A percentile compares a stretch with the other conserved stretches of the same genome.
Evolutionary conservation across 1,284 basidiomycete species (phyloP).

Genomic region (Sanguinoderma infundibulare): DNA sequence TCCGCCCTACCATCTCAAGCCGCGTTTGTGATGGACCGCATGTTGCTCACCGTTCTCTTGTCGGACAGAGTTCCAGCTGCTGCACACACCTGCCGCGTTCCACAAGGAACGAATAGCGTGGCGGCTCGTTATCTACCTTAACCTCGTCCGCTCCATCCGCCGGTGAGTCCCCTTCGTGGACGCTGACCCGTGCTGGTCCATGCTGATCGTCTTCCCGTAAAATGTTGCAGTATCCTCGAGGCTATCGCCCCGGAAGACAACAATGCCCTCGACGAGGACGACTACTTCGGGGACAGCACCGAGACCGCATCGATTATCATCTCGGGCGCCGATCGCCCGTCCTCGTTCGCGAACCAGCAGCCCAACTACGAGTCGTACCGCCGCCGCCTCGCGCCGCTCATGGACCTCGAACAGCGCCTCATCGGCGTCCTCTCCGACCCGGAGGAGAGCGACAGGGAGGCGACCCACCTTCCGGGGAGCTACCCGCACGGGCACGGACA

Average conservation of each 20-base stretch:
- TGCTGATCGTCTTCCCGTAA: neutral
- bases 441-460: slow-evolving; percentile 58
- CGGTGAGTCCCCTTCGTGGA: slow-evolving; percentile 46
- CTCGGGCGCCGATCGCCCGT: slow-evolving; percentile 44
- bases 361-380: slow-evolving; percentile 66
- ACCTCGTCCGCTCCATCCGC: slow-evolving; percentile 78
- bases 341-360: slow-evolving; percentile 51
- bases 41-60: slow-evolving; percentile 9
- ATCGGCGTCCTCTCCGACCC: slow-evolving; percentile 63
- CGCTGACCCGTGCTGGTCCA: slow-evolving; percentile 1
- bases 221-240: slow-evolving; percentile 73
- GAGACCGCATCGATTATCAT: slow-evolving; percentile 57
- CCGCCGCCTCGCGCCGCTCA: slow-evolving; percentile 62
- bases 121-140: slow-evolving; percentile 85
- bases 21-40: neutral
- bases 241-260: slow-evolving; percentile 70
- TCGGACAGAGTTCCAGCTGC: slow-evolving; percentile 74
- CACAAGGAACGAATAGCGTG: slow-evolving; percentile 79
- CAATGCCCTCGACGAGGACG: slow-evolving; percentile 48
- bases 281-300: slow-evolving; percentile 51
- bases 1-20: slow-evolving; percentile 13
- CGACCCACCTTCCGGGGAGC: slow-evolving; percentile 42
- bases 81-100: slow-evolving; percentile 75
- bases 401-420: slow-evolving; percentile 68
- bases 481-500: neutral